A percentile compares a stretch with the other conserved stretches of the same genome.
phyloP scores from a whole-genome alignment of 2,329 filamentous ascomycete genomes.

The Huntiella bhutanensis region DNA sequence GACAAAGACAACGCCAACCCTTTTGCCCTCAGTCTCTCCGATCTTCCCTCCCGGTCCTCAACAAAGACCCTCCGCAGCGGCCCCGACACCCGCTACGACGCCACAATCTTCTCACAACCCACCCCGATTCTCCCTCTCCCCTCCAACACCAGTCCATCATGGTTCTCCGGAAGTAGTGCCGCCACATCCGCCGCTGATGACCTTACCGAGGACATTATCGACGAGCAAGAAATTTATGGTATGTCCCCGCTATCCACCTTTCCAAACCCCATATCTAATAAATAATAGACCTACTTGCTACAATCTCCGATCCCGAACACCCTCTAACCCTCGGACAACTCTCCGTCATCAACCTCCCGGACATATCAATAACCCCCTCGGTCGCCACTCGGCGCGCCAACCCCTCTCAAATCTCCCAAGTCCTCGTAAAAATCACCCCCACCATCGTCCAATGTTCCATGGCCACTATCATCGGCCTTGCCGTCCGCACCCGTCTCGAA shows the following conservation, averaged over 20 bases:
- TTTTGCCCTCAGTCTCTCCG: slow-evolving; percentile 70
- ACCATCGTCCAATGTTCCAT: slow-evolving; percentile 95
- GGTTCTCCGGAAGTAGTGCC: slow-evolving; percentile 19
- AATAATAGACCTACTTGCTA: slow-evolving; percentile 58
- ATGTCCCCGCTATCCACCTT: slow-evolving; percentile 15
- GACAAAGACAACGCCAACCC: slow-evolving; percentile 64
- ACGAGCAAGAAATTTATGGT: slow-evolving; percentile 96
- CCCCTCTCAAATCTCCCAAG: slow-evolving; percentile 43
- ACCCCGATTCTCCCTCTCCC: slow-evolving; percentile 17
- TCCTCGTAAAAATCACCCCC: slow-evolving; percentile 79
- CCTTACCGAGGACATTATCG: slow-evolving; percentile 50
- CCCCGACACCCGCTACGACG: slow-evolving; percentile 28
- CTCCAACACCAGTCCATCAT: slow-evolving; percentile 7
- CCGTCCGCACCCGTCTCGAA: slow-evolving; percentile 78
- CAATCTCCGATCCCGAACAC: slow-evolving; percentile 92
- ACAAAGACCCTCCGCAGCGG: slow-evolving; percentile 27
- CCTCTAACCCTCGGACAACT: slow-evolving; percentile 83
- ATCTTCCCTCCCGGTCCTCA: slow-evolving; percentile 59
- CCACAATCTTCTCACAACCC: slow-evolving; percentile 27
- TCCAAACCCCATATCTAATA: background rate
- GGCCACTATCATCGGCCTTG: slow-evolving; percentile 87
- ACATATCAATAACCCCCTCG: slow-evolving; percentile 55
- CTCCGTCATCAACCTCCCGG: slow-evolving; percentile 86
- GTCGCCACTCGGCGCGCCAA: slow-evolving; percentile 22
- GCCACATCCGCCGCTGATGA: slow-evolving; percentile 35